Base-by-base conservation (phyloP, 495 filamentous ascomycete genomes). In the Corynascus novoguineensis region DNA sequence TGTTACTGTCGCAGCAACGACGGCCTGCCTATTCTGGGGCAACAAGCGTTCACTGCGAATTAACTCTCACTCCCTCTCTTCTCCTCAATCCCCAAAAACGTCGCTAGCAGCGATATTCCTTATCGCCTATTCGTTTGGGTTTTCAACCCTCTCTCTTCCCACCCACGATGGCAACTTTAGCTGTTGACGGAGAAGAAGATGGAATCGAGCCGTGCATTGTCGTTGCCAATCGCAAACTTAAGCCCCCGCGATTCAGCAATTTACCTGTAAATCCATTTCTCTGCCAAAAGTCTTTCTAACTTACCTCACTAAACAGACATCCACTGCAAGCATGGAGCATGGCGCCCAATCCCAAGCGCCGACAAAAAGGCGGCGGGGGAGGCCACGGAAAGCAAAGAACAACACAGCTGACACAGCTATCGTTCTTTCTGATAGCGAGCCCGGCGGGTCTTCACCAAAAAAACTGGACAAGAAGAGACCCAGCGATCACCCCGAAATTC, bases 361-460 rank as follows among this genome's bases (percentile, higher is more conserved):
- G 11, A 7, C 22, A 15, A 57, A 57, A 27, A 21, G 54, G 14
- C 24, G 24, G 4, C 45, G 54, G 0, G 54, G 54, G 1, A 34
- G 54, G n/a, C 45, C 54, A 22, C 31, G 17, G 14, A 57, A 57
- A 12, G 29, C 27, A 12, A 57, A 19, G 25, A 57, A 42, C 54
- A 57, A 57, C 12, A 57, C 54, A n/a, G 15, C 25, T 1, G 54
- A 57, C 15, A 57, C 54, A 0, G 54, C 54, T 5, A 57, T 57
- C 25, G 19, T 57, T 5, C 54, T 57, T 10, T 57, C 54, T 14
- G 54, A 57, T 15, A 24, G 19, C 19, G 54, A 57, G 25, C 15
- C 14, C 9, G 12, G 12, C 0, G 14, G 17, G 14, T 11, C n/a
- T 10, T 5, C 29, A 2, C 47, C 10, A 5, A n/a, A 38, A 0